Evolutionary conservation across 169 alveolate genomes (phyloP).

Genomic region (Plasmodium chabaudi): DNA sequence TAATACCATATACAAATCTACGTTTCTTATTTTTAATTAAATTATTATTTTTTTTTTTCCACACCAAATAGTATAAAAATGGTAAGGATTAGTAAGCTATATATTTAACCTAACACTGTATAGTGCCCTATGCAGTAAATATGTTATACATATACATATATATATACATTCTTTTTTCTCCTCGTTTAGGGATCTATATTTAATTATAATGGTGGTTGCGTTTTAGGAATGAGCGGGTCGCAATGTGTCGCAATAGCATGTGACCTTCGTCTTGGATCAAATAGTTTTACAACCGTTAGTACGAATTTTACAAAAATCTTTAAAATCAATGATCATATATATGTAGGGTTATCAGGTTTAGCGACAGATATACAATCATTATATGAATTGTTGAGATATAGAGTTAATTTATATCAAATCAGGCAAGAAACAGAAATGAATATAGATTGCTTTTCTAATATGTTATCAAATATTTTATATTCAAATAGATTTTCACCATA

Average conservation of each 20-base stretch:
- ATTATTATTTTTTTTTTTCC: too few species aligned
- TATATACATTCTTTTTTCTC: too few species aligned
- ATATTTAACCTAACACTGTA: too few species aligned
- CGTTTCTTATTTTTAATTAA: too few species aligned
- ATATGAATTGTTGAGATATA: constrained; percentile 89
- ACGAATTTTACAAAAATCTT: constrained; percentile 92
- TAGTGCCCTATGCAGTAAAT: too few species aligned
- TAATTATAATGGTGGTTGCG: constrained; percentile 96
- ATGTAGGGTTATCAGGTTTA: constrained; percentile 93
- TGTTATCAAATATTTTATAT: constrained; percentile 92
- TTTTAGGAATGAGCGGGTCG: constrained; percentile 97
- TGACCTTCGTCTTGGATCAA: constrained; percentile 94
- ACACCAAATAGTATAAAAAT: too few species aligned
- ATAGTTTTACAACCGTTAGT: constrained; percentile 90
- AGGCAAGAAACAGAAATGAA: constrained; percentile 92
- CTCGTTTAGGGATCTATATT: constrained; percentile 80
- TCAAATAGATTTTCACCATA: constrained; percentile 94
- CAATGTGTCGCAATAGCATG: constrained; percentile 97
- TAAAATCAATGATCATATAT: constrained; percentile 89
- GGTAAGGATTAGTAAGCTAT: too few species aligned
- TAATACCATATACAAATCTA: too few species aligned
- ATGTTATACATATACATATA: too few species aligned
- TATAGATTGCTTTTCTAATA: constrained; percentile 90
- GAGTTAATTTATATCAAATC: constrained; percentile 91
- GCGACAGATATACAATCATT: constrained; percentile 95